phyloP scores from a whole-genome alignment of 1,284 basidiomycete genomes.

The Trametes pubescens region DNA sequence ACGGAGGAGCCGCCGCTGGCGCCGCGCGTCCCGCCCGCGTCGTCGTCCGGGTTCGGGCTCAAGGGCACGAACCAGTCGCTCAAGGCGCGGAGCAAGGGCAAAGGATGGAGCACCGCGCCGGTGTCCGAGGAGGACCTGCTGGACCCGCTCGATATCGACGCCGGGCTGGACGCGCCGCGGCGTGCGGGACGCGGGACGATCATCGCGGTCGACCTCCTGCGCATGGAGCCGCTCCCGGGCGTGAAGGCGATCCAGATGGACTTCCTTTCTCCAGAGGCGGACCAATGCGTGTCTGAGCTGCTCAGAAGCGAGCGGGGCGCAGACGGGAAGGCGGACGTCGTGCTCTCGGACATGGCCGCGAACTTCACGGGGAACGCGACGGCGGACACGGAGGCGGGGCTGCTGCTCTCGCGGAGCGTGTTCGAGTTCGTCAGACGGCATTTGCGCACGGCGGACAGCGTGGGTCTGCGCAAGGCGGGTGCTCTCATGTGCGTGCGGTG shows the following conservation, averaged over 20 bases:
- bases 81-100: conserved; percentile 13
- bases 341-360: conserved; percentile 82
- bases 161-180: neutral
- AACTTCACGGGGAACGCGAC: conserved; percentile 71
- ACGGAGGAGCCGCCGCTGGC: conserved; percentile 23
- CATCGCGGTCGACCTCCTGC: conserved; percentile 78
- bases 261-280: conserved; percentile 72
- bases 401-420: conserved; percentile 71
- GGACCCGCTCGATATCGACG: conserved; percentile 21
- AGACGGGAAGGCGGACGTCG: conserved; percentile 67
- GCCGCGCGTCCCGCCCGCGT: neutral
- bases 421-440: conserved; percentile 65
- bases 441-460: conserved; percentile 55
- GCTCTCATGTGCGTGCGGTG: conserved; percentile 65
- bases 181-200: conserved; percentile 58
- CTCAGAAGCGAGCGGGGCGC: conserved; percentile 43
- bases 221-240: conserved; percentile 71
- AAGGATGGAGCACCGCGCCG: conserved; percentile 19
- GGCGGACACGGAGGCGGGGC: conserved; percentile 65
- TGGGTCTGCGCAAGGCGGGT: conserved; percentile 57
- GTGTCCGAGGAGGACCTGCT: conserved; percentile 13
- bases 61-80: conserved; percentile 20
- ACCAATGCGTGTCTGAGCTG: conserved; percentile 54
- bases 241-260: conserved; percentile 77
- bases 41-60: conserved; percentile 21